Evolutionary conservation across 768 basidiomycete genomes (phyloP).

Genomic region (Suillus plorans): DNA sequence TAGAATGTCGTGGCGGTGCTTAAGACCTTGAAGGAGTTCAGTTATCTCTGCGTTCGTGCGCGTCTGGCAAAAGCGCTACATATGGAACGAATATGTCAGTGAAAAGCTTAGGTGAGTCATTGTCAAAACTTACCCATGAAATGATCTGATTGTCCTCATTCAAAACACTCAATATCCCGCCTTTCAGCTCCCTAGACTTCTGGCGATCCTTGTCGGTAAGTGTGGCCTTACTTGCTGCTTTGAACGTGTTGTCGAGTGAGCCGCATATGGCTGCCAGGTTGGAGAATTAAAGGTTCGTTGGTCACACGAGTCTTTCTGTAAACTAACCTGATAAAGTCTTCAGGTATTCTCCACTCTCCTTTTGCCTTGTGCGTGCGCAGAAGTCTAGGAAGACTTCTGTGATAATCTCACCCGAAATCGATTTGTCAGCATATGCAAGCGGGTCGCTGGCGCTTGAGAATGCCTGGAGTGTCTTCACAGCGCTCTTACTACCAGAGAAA

Average conservation of each 20-base stretch:
- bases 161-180: constrained; percentile 16
- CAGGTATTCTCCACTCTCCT: neutral
- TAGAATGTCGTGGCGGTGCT: constrained; percentile 9
- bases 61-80: constrained; percentile 15
- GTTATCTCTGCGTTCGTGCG: constrained; percentile 14
- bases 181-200: constrained; percentile 6
- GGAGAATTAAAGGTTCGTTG: no score
- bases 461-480: neutral
- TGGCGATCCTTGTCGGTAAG: neutral
- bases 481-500: neutral
- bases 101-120: neutral
- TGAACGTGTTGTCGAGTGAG: no score
- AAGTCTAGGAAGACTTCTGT: constrained; percentile 21
- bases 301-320: no score
- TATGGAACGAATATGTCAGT: no score
- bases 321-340: constrained; percentile 2
- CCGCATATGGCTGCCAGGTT: no score
- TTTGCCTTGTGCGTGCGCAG: neutral
- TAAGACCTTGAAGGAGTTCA: constrained; percentile 14
- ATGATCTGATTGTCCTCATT: constrained; percentile 17
- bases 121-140: constrained; percentile 13
- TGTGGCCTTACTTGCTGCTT: no score
- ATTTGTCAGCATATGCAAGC: constrained; percentile 7
- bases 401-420: constrained; percentile 20
- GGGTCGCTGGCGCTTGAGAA: neutral